Evolutionary conservation across 768 basidiomycete genomes (phyloP), one percentile per base, ranked within the genome.

Genomic region (Butyriboletus loyo): DNA sequence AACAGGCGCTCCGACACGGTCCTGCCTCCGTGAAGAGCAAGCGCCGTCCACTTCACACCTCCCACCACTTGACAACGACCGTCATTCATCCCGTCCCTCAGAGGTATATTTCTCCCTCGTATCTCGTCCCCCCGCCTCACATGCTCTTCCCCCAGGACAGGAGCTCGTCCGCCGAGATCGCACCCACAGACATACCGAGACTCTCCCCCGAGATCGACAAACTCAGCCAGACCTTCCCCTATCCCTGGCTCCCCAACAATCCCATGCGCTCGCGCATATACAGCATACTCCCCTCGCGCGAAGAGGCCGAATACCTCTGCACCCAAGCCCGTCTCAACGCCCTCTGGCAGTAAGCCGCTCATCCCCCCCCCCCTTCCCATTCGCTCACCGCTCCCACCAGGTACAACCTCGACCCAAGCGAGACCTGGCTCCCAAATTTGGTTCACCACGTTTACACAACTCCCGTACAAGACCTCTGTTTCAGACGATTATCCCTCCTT

Each of bases 331-430:
- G 81, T 49, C 74, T 73, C 58, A 86, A 87, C 54, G 86, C 85
- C 46, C 74, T 86, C 58, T 87, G 85, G 86, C 86, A 86, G 85
- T 86, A 66, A 60, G 84, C 77, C 42, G 43, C 42, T 35, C 59
- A 38, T 41, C 39, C 40, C 50, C 44, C 45, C 11, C 36, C 41
- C 17, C 24, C 11, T 27, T 27, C 17, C 11, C n/a, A n/a, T n/a
- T n/a, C n/a, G n/a, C 38, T 52, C 42, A 53, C 38, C 54, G 15
- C 52, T 43, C 49, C 48, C 55, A 49, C 44, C 61, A 85, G 84
- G 70, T 83, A 82, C 67, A 85, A 85, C 62, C 74, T 86, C 50
- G 85, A 87, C 65, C 76, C 83, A 35, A 84, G 85, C 55, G 82
- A 84, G 60, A 85, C 84, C 0, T 85, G 84, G 70, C 74, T 87